Percentiles rank a stretch among this genome's conserved stretches.
Evolutionary conservation across 257 asterid genomes (phyloP).

Genomic region (Solanum pinnatisectum): DNA sequence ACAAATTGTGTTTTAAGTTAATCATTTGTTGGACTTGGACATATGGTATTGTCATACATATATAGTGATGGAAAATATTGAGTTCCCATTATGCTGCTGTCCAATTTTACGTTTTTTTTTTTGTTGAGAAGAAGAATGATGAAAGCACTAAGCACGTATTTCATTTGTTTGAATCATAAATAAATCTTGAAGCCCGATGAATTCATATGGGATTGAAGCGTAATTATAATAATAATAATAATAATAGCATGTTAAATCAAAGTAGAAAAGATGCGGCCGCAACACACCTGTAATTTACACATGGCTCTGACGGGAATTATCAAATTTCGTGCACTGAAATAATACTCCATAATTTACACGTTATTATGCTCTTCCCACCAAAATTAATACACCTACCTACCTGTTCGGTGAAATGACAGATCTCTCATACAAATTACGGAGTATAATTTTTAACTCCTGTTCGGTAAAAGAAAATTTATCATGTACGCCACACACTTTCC

Average conservation of each 20-base stretch:
- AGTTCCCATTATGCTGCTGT: not conserved
- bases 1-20: not conserved
- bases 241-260: too few species aligned
- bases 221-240: too few species aligned
- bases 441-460: not conserved
- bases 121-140: not conserved
- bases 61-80: not conserved
- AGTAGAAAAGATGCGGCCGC: not conserved
- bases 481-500: not conserved
- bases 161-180: not conserved
- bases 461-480: not conserved
- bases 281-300: not conserved
- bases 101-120: not conserved
- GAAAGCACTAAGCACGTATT: not conserved
- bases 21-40: not conserved
- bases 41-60: not conserved
- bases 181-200: too few species aligned
- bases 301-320: not conserved
- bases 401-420: not conserved
- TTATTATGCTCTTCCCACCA: not conserved
- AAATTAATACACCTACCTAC: not conserved
- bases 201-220: too few species aligned
- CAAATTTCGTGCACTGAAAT: not conserved
- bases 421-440: not conserved
- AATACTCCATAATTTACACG: not conserved